Evolutionary conservation across 2,329 filamentous ascomycete genomes (phyloP), one percentile per base, ranked within the genome.

Genomic region (Scedosporium boydii): DNA sequence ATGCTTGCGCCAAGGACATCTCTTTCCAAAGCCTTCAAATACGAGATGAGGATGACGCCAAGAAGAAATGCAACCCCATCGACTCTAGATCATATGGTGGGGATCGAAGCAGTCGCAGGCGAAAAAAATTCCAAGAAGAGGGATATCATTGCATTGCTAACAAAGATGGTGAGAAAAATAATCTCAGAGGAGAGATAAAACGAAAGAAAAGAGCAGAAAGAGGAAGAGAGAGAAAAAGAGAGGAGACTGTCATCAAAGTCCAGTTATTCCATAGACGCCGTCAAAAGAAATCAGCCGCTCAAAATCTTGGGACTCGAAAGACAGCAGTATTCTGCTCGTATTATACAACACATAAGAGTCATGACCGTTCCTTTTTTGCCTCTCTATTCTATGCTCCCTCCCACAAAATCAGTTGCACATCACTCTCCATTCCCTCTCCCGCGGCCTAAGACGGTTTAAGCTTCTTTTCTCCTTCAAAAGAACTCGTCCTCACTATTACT

Each of bases 401-500:
- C 16, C 23, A 23, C 56, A 16, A 38, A 58, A 58, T 34, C 16
- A 23, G 27, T n/a, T 18, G 41, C 9, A 38, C 44, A 60, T 41
- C n/a, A 14, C 23, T 58, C 27, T 26, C n/a, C 14, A 10, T 12
- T n/a, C 27, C 12, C 27, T 9, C 14, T n/a, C 27, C 9, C 16
- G 4, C 14, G 21, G 27, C 5, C 10, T n/a, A 61, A 10, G 34
- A 14, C 4, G 29, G 41, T 9, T 38, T 38, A 38, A 38, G 10
- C 10, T 14, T 38, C 23, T 38, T 38, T n/a, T 38, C 26, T 23
- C 29, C 26, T 29, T 44, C 29, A 61, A 29, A 61, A 61, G 44
- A 51, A 53, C 29, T 61, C 59, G 10, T 61, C 59, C 48, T 61
- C 84, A 26, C 82, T 83, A 51, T 78, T 81, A 9, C 84, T 84